Conservation (phyloP, 768 basidiomycete species). For the Lepiota subincarnata region DNA sequence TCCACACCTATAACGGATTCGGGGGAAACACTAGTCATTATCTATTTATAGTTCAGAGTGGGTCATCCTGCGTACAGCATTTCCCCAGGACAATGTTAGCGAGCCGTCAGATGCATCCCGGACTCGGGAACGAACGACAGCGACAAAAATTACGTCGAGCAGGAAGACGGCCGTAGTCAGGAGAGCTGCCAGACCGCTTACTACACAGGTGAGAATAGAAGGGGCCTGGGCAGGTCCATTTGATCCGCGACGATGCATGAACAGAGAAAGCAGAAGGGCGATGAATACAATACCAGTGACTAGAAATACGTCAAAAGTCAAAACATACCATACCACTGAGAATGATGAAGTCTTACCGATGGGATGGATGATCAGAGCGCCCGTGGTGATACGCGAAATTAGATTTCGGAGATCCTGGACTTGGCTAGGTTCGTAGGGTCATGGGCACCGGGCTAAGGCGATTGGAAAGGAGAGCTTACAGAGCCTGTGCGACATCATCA, state of each 20-base stretch:
- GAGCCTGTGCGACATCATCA: slow-evolving; percentile 37
- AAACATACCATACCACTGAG: not conserved
- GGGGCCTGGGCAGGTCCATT: slow-evolving; percentile 33
- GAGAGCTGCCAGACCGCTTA: slow-evolving; percentile 37
- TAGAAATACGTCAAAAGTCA: slow-evolving; percentile 16
- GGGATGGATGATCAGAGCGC: slow-evolving; percentile 51
- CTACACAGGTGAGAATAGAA: slow-evolving; percentile 33
- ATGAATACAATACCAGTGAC: slow-evolving; percentile 49
- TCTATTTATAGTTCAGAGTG: slow-evolving; percentile 1
- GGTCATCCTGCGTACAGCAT: slow-evolving; percentile 33
- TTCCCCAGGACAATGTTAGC: slow-evolving; percentile 44
- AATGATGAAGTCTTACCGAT: slow-evolving; percentile 33
- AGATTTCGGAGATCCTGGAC: slow-evolving; percentile 16
- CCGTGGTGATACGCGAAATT: slow-evolving; percentile 42
- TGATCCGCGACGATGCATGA: slow-evolving; percentile 36
- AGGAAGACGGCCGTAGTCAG: slow-evolving; percentile 48
- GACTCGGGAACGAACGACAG: slow-evolving; percentile 38
- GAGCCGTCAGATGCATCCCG: slow-evolving; percentile 35
- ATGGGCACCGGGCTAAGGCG: slow-evolving; percentile 14
- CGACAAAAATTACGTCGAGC: slow-evolving; percentile 49
- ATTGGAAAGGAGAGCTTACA: slow-evolving; percentile 30
- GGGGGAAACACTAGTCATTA: not conserved
- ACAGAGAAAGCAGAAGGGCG: slow-evolving; percentile 44
- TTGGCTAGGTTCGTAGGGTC: no score
- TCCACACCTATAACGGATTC: slow-evolving; percentile 39